Evolutionary conservation across 2,329 filamentous ascomycete species (phyloP).

Genomic region (Pleurostoma richardsiae): DNA sequence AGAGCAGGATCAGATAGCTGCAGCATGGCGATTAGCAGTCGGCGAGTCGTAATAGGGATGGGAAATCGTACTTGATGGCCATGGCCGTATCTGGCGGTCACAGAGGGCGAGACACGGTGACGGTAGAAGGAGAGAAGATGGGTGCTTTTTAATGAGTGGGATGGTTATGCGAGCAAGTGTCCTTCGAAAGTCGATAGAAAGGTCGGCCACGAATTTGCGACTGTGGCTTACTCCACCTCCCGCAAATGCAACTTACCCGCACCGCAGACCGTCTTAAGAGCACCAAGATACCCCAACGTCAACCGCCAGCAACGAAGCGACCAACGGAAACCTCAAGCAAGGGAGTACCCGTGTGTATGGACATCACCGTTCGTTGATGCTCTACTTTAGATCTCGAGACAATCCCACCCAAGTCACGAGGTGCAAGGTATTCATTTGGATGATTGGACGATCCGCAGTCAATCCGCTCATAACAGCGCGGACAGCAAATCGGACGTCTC

Average conservation of each 20-base stretch:
- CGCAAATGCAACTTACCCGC: not conserved
- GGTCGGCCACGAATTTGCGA: conserved; percentile 20
- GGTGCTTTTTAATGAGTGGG: conserved; percentile 9
- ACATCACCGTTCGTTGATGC: no score
- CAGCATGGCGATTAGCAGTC: conserved; percentile 15
- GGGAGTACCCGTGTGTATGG: no score
- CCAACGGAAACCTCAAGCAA: no score
- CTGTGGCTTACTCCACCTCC: no score
- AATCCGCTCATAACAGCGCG: no score
- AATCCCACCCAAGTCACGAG: no score
- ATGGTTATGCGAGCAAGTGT: not conserved
- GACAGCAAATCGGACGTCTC: no score
- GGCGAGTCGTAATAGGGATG: not conserved
- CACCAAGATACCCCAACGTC: no score
- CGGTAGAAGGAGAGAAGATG: conserved; percentile 6
- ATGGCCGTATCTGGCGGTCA: conserved; percentile 24
- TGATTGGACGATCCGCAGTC: no score
- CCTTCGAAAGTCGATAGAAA: conserved; percentile 12
- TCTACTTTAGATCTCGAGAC: no score
- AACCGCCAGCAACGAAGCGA: no score
- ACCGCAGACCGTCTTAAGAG: not conserved
- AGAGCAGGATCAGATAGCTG: conserved; percentile 96
- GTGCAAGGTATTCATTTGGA: no score
- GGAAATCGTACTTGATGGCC: conserved; percentile 44
- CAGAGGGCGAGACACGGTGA: not conserved